phyloP scores from a whole-genome alignment of 2,329 filamentous ascomycete genomes.

The Neopestalotiopsis rosae region DNA sequence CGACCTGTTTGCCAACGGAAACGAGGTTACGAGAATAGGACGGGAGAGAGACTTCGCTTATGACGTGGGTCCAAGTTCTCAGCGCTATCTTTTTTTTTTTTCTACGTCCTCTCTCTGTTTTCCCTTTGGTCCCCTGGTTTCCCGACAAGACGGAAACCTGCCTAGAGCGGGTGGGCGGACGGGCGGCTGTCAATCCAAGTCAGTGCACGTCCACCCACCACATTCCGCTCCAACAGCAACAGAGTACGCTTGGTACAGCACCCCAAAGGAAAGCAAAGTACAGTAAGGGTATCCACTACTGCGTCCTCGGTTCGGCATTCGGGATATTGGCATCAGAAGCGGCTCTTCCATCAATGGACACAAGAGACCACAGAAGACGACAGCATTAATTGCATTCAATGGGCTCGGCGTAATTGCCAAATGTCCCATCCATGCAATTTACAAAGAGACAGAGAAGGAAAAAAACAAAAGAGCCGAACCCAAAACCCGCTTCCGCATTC shows the following conservation, averaged over 20 bases:
- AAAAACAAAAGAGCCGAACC: background rate
- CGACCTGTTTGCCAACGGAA: background rate
- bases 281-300: background rate
- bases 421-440: background rate
- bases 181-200: background rate
- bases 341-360: background rate
- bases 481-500: background rate
- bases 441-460: background rate
- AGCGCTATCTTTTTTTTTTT: background rate
- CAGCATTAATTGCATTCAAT: background rate
- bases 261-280: no score
- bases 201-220: background rate
- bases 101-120: background rate
- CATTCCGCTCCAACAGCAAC: background rate
- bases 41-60: constrained; percentile 8
- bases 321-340: constrained; percentile 5
- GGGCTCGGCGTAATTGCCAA: background rate
- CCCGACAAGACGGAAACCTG: background rate
- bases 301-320: constrained; percentile 14
- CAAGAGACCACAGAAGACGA: background rate
- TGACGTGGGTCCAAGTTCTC: constrained; percentile 10
- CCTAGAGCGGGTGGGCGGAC: background rate
- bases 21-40: background rate
- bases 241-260: background rate
- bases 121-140: background rate